Percentiles rank a stretch among this genome's conserved stretches.
Evolutionary conservation across 768 basidiomycete genomes (phyloP).

Genomic region (Calocera viscosa): DNA sequence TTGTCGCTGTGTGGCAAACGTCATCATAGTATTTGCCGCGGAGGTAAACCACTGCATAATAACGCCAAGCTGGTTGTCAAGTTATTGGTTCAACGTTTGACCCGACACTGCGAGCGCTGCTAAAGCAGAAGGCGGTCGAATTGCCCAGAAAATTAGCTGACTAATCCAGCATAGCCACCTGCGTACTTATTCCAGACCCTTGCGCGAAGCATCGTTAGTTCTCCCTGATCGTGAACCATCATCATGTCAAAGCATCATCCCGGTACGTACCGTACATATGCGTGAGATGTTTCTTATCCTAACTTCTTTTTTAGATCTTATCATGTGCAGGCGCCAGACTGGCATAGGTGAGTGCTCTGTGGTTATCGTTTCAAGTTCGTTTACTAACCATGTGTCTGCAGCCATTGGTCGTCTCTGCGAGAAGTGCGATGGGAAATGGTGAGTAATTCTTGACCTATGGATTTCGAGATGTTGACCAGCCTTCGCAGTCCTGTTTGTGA

Average conservation of each 20-base stretch:
- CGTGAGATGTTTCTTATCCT: not conserved
- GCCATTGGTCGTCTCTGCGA: slow-evolving; percentile 97
- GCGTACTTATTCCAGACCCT: not conserved
- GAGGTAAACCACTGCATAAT: too few relatives aligned
- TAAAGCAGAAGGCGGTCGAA: not conserved
- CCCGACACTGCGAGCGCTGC: too few relatives aligned
- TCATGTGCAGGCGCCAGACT: slow-evolving; percentile 96
- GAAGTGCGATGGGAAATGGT: slow-evolving; percentile 99
- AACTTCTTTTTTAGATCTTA: slow-evolving; percentile 51
- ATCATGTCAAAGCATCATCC: slow-evolving; percentile 85
- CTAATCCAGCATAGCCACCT: slow-evolving; percentile 1
- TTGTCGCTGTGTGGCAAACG: too few relatives aligned
- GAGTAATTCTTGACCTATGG: slow-evolving; percentile 21
- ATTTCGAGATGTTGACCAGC: not conserved
- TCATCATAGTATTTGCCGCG: too few relatives aligned
- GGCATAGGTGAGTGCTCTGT: slow-evolving; percentile 75
- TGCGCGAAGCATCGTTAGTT: not conserved
- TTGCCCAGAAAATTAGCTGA: not conserved
- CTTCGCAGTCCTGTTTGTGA: slow-evolving; percentile 81
- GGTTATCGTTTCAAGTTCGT: not conserved
- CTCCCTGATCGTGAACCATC: not conserved
- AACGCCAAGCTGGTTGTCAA: too few relatives aligned
- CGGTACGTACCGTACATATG: slow-evolving; percentile 35
- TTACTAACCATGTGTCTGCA: slow-evolving; percentile 24
- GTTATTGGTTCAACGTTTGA: too few relatives aligned